Percentiles rank a stretch among this genome's conserved stretches.
These are phyloP conservation scores for Colletotrichum tanaceti DNA, from an alignment of 2,329 filamentous ascomycete genomes.

Conservation along the genomic window DNA sequence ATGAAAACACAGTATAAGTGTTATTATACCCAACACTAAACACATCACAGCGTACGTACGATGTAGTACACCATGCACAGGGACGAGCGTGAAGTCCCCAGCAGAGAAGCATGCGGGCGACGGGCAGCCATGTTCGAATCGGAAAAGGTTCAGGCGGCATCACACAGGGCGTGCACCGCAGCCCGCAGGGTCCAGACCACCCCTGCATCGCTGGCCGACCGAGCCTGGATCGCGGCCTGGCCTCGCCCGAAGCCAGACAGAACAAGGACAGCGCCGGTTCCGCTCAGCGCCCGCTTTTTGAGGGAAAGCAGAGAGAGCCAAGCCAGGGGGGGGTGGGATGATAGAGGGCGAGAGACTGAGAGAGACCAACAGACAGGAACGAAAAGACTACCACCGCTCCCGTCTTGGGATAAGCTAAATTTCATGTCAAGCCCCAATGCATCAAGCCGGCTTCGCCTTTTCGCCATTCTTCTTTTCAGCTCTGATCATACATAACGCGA, in stretches of 20 bases:
- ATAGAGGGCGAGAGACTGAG: background rate
- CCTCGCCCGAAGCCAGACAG: conserved; percentile 17
- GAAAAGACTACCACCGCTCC: conserved; percentile 8
- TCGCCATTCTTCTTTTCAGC: background rate
- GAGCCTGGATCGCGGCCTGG: conserved; percentile 30
- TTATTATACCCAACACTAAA: too few relatives aligned
- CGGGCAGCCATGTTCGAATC: conserved; percentile 32
- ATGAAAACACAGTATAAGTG: too few relatives aligned
- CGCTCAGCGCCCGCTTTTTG: conserved; percentile 9
- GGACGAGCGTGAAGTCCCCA: background rate
- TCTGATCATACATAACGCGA: conserved; percentile 15
- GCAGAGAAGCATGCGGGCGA: conserved; percentile 10
- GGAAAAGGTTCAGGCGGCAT: background rate
- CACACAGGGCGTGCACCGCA: conserved; percentile 28
- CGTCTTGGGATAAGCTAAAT: conserved; percentile 3
- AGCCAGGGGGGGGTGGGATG: background rate
- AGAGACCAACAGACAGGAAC: background rate
- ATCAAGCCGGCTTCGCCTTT: background rate
- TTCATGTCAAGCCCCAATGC: conserved; percentile 7
- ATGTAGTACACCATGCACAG: too few relatives aligned
- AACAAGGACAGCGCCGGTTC: conserved; percentile 7
- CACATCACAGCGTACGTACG: too few relatives aligned
- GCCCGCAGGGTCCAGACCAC: conserved; percentile 33
- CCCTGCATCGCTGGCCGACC: conserved; percentile 30
- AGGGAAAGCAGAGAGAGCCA: conserved; percentile 6